A percentile compares a stretch with the other conserved stretches of the same genome.
phyloP scores from a whole-genome alignment of 2,329 filamentous ascomycete species.

The Epicoccum nigrum region DNA sequence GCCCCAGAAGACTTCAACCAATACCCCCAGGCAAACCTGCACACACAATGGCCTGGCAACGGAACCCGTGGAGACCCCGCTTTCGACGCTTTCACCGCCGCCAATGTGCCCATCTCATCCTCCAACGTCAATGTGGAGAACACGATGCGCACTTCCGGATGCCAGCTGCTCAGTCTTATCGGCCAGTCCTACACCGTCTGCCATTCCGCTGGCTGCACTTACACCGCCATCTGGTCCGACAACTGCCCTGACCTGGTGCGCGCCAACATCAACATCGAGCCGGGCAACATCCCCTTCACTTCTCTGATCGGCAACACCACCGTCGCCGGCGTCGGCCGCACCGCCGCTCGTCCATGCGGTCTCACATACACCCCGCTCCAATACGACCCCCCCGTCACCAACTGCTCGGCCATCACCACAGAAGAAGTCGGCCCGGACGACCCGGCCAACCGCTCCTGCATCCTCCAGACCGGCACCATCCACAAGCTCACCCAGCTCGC shows the following conservation, averaged over 20 bases:
- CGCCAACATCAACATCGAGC: conserved; percentile 33
- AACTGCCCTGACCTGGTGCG: conserved; percentile 28
- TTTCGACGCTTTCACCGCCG: conserved; percentile 29
- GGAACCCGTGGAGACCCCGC: conserved; percentile 22
- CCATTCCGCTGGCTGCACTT: conserved; percentile 29
- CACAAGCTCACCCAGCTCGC: conserved; percentile 25
- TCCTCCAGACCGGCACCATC: conserved; percentile 25
- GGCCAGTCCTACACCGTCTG: conserved; percentile 28
- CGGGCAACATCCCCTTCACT: conserved; percentile 24
- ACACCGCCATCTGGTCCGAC: conserved; percentile 30
- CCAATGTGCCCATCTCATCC: conserved; percentile 23
- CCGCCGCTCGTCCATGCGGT: conserved; percentile 25
- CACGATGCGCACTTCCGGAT: conserved; percentile 25
- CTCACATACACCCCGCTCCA: conserved; percentile 26
- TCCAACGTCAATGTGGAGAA: conserved; percentile 26
- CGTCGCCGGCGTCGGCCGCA: conserved; percentile 20
- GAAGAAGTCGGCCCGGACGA: conserved; percentile 18
- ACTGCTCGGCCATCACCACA: conserved; percentile 25
- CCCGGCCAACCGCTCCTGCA: conserved; percentile 21
- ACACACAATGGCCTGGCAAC: conserved; percentile 31
- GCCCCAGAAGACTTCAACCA: conserved; percentile 19
- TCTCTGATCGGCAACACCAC: conserved; percentile 19
- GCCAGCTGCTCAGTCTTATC: conserved; percentile 23
- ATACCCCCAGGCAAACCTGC: conserved; percentile 22
- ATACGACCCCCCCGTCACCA: conserved; percentile 22